Evolutionary conservation across 768 basidiomycete species (phyloP).

Genomic region (Russula dissimulans): DNA sequence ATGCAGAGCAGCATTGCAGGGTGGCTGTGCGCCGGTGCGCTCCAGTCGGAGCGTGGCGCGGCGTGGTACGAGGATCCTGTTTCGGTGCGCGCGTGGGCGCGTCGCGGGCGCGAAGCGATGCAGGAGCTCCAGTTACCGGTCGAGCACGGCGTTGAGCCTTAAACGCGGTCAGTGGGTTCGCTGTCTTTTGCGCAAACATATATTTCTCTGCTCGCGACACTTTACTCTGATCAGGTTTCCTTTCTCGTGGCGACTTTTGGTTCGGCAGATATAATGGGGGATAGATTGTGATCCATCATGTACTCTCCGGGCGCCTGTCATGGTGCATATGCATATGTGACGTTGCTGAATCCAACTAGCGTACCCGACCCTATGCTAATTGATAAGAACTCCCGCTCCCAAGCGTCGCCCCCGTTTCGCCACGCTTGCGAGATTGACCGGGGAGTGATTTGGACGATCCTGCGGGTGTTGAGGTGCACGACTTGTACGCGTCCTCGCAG

Average conservation of each 20-base stretch:
- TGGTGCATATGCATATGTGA: background rate
- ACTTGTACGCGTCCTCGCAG: background rate
- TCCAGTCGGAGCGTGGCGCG: slow-evolving; percentile 22
- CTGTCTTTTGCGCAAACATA: no score
- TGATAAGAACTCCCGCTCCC: background rate
- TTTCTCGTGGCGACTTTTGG: no score
- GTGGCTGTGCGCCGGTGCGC: slow-evolving; percentile 54
- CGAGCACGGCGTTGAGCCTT: slow-evolving; percentile 30
- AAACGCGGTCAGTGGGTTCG: background rate
- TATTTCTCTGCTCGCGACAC: no score
- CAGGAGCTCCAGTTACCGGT: slow-evolving; percentile 38
- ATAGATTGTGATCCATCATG: no score
- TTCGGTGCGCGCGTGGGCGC: slow-evolving; percentile 42
- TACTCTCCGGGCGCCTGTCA: no score
- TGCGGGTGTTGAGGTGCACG: no score
- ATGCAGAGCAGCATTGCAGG: slow-evolving; percentile 53
- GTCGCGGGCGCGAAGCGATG: slow-evolving; percentile 42
- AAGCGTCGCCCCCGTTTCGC: background rate
- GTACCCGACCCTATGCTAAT: no score
- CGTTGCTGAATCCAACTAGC: no score
- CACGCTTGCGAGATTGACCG: background rate
- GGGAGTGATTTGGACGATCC: background rate
- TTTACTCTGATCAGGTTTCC: no score
- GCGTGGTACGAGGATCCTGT: slow-evolving; percentile 46
- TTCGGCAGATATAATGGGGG: no score